Evolutionary conservation across 371 early-diverging fungal genomes (phyloP).

Genomic region (Mucor indicus): DNA sequence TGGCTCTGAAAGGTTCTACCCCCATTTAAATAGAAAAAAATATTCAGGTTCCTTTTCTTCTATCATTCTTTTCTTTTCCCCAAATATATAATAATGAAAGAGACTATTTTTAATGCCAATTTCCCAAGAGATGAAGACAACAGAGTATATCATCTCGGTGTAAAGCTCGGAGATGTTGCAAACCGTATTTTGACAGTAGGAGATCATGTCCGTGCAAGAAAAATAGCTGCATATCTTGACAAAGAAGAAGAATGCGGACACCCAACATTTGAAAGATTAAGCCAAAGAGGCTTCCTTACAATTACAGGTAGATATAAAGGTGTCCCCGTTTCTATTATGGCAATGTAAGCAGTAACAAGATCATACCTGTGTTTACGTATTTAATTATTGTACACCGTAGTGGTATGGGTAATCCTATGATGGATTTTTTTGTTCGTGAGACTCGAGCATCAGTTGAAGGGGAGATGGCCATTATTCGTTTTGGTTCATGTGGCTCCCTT

Average conservation of each 20-base stretch:
- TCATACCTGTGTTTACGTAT: too few relatives aligned
- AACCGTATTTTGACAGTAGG: constrained; percentile 93
- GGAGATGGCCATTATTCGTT: constrained; percentile 77
- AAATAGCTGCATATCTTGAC: constrained; percentile 65
- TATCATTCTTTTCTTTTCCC: constrained; percentile 5
- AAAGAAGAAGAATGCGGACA: constrained; percentile 49
- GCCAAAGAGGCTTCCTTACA: constrained; percentile 87
- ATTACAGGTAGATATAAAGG: constrained; percentile 86
- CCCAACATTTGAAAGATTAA: constrained; percentile 54
- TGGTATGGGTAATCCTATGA: constrained; percentile 83
- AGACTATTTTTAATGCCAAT: constrained; percentile 71
- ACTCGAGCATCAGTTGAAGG: constrained; percentile 83
- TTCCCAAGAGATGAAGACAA: constrained; percentile 80
- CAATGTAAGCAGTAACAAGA: constrained; percentile 57
- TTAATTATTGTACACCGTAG: constrained; percentile 13
- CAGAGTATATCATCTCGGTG: constrained; percentile 85
- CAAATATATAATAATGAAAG: constrained; percentile 29
- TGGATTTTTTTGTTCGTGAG: constrained; percentile 95
- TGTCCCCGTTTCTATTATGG: constrained; percentile 81
- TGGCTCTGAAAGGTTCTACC: too few relatives aligned
- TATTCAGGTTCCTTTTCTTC: neutral
- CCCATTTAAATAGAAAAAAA: too few relatives aligned
- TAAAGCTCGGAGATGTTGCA: constrained; percentile 81
- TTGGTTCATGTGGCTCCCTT: constrained; percentile 91
- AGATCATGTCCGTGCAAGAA: constrained; percentile 77